Evolutionary conservation across 2,329 filamentous ascomycete genomes (phyloP), one percentile per base, ranked within the genome.

Genomic region (Ceratocystis harringtonii): DNA sequence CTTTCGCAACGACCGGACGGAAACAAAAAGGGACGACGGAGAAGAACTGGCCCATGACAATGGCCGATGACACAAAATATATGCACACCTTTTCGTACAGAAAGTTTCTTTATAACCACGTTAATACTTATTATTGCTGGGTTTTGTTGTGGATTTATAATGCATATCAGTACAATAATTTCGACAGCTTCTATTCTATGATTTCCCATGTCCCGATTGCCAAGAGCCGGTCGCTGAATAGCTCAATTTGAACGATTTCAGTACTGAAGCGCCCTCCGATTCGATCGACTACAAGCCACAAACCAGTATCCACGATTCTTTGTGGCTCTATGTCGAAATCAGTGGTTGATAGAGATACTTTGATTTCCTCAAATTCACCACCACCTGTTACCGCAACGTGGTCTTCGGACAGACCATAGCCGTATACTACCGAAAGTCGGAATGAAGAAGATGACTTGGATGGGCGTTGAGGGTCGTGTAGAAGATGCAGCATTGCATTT

Each of bases 1-100:
- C 83, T 97, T 45, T 82, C 90, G 1, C 91, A 96, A 73, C 81
- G 94, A 63, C 85, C 89, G 2, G 89, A 96, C 74, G 92, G 92
- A 41, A 88, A 88, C 5, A 89, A 83, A 72, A 85, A 92, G 69
- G 90, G 91, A 41, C 81, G 92, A 68, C 81, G 92, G 72, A 82
- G 90, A 72, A 81, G 90, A 68, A 82, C 81, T 48, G 77, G 73
- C 66, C 74, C 76, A 63, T 68, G 69, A 60, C 75, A 70, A 70
- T 10, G 45, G 30, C 48, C 25, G 5, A 30, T 3, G 52, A 28
- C n/a, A 48, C 22, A 8, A 30, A 5, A 44, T 52, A 5, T 8
- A 44, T 61, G 8, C 2, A 25, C 61, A 63, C 28, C 12, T 50
- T 63, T 36, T 36, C 32, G 10, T 36, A 36, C 32, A 36, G 8